Evolutionary conservation across 495 filamentous ascomycete species (phyloP), one percentile per base, ranked within the genome.

Genomic region (Daldinia caldariorum): DNA sequence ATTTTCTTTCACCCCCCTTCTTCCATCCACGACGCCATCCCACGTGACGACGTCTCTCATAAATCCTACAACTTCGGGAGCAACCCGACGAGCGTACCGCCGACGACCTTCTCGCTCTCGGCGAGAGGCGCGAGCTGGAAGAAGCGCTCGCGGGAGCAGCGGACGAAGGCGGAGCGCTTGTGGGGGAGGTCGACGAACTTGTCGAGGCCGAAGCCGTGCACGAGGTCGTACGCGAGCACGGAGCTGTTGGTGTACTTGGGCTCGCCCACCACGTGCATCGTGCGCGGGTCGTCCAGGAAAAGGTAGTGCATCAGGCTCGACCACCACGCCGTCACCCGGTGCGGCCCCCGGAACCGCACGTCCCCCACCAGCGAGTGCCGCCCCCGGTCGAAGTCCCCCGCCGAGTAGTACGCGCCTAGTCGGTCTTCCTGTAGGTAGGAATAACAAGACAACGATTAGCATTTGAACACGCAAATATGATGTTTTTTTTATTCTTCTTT

Each of bases 351-450:
- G 80, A 84, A 89, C 13, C 81, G 81, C 43, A 84, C 78, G 69
- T 91, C 87, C 53, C 89, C 89, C 6, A 90, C 88, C 6, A 91
- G 84, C 6, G 87, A 89, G 79, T 91, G 89, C 0, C 89, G 85
- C 4, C 89, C 89, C 9, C 89, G 87, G 70, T 91, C 89, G 72
- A 85, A 90, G 77, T 88, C 84, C 38, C 81, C 82, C 7, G 88
- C 84, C 51, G 82, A 75, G 78, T 90, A 90, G 77, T 91, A 88
- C 2, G 88, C 87, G 41, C 89, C 88, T 38, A 89, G 85, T 61
- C 85, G 83, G 66, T 91, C 88, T 74, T 91, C 89, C 88, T 90
- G 47, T 74, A 62, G 9, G 45, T 8, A 18, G 39, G 13, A 34
- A 37, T 3, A 35, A 35, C 0, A 35, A 35, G 6, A 7, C 34